phyloP scores from a whole-genome alignment of 1,139 yeast genomes.

The Taphrina betulina region DNA sequence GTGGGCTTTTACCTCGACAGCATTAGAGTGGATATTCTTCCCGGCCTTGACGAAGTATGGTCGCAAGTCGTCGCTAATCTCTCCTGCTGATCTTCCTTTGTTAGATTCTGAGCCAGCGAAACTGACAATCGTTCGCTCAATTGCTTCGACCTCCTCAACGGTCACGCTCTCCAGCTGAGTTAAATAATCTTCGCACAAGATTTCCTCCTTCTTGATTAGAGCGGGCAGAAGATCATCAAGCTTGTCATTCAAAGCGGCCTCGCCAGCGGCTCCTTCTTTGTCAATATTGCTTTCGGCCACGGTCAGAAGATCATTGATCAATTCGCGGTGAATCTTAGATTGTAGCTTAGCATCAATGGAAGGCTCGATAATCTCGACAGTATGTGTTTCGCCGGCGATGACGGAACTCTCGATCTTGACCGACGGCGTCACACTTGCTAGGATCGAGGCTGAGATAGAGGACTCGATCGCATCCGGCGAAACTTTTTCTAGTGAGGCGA shows the following conservation, averaged over 20 bases:
- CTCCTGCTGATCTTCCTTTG: conserved; percentile 3
- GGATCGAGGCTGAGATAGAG: conserved; percentile 21
- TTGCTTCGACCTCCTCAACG: conserved; percentile 11
- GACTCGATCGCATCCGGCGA: conserved; percentile 14
- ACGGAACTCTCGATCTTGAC: conserved; percentile 8
- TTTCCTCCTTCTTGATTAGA: conserved; percentile 14
- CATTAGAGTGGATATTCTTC: conserved; percentile 22
- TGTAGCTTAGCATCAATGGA: conserved; percentile 18
- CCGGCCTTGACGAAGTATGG: conserved; percentile 31
- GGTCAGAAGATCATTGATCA: conserved; percentile 18
- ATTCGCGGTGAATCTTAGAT: conserved; percentile 8
- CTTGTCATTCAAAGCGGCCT: conserved; percentile 10
- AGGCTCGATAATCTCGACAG: conserved; percentile 3
- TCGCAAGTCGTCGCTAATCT: conserved; percentile 16
- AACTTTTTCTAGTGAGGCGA: conserved; percentile 12
- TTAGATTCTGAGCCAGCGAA: conserved; percentile 4
- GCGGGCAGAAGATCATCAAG: conserved; percentile 14
- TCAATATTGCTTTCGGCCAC: conserved; percentile 26
- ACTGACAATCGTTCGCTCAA: conserved; percentile 18
- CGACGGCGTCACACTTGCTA: conserved; percentile 11
- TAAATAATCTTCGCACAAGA: conserved; percentile 13
- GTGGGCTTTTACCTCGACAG: conserved; percentile 32
- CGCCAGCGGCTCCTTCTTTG: conserved; percentile 23
- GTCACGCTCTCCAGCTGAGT: conserved; percentile 13
- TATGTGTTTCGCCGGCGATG: conserved; percentile 20